Evolutionary conservation across 2,329 filamentous ascomycete species (phyloP), one percentile per base, ranked within the genome.

Genomic region (Didymella arachidicola): DNA sequence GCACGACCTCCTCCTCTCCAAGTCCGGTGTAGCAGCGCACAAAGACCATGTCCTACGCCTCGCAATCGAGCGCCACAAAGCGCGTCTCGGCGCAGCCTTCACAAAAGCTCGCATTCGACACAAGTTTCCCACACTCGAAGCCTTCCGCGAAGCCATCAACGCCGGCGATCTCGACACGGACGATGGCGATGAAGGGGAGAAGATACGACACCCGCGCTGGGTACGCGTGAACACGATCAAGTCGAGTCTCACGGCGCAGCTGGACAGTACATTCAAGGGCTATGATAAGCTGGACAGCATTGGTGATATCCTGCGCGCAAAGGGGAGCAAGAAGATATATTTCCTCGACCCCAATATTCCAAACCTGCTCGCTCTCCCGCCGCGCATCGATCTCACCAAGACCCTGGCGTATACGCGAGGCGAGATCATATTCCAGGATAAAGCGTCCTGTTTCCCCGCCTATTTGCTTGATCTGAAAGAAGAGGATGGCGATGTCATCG

Each of bases 361-460:
- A 0, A 88, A 95, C 67, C 82, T 99, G 3, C 76, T 99, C 7
- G 95, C 93, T 2, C 80, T 97, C 1, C 88, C 91, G 2, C 86
- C 89, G 0, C 83, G 84, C 1, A 82, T 85, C 36, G 91, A 96
- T 70, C 81, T 97, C 42, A 89, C 87, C 19, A 89, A 88, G 61
- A 89, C 87, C 7, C 78, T 84, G 14, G 89, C 92, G 0, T 98
- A 98, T 76, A 84, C 80, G 14, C 81, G 84, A 1, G 94, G 94
- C 1, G 84, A 87, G 45, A 86, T 98, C 52, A 97, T 98, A 59
- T 81, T 98, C 25, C 95, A 99, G 75, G 95, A 98, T 72, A 98
- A 97, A 77, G 94, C 95, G 0, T 97, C 93, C 0, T 99, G 95
- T 73, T 97, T 99, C 71, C 95, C 95, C 0, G 95, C 94, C 0